These are phyloP conservation scores for Talaromyces amestolkiae DNA, from an alignment of 2,329 filamentous ascomycete species.

Conservation along the genomic window DNA sequence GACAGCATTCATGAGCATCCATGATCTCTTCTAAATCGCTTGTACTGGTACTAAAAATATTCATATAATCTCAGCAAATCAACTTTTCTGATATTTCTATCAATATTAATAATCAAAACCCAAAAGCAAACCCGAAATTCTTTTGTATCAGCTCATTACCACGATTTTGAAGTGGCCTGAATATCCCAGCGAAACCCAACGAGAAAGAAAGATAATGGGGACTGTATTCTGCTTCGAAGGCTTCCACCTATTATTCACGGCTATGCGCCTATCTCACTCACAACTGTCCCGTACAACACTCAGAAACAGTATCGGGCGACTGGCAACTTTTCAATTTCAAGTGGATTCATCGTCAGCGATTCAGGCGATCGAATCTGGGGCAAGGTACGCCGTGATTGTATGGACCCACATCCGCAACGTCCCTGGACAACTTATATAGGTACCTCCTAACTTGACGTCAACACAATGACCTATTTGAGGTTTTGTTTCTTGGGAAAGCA, in stretches of 20 bases:
- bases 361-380: not conserved
- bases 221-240: not conserved
- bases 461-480: not conserved
- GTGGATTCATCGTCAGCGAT: not conserved
- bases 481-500: not conserved
- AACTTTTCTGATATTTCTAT: not conserved
- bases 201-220: too few species aligned
- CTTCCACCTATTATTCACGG: not conserved
- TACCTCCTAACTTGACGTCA: not conserved
- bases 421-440: not conserved
- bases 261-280: not conserved
- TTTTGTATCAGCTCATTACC: not conserved
- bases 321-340: not conserved
- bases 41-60: not conserved
- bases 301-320: not conserved
- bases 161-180: not conserved
- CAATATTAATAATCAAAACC: not conserved
- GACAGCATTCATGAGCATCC: too few species aligned
- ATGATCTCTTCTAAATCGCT: too few species aligned
- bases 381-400: not conserved
- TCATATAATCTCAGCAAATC: not conserved
- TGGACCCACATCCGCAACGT: not conserved
- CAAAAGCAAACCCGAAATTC: not conserved
- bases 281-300: not conserved
- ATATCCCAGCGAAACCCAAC: not conserved